phyloP scores from a whole-genome alignment of 345 rosid species.

The Cardamine occulta region DNA sequence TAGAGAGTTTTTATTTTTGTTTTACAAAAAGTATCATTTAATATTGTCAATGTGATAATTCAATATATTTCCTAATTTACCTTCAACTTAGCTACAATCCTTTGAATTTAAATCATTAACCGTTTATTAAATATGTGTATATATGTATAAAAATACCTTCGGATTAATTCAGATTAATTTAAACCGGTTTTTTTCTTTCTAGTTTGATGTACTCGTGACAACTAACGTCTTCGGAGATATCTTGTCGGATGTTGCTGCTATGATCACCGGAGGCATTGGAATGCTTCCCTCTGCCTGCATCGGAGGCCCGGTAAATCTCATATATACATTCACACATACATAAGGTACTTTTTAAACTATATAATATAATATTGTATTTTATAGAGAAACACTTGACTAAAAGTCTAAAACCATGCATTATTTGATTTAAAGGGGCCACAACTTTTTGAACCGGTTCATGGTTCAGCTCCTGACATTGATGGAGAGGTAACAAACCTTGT shows the following conservation, averaged over 20 bases:
- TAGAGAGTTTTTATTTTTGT: too few relatives aligned
- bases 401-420: not conserved
- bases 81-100: too few relatives aligned
- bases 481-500: not conserved
- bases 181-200: not conserved
- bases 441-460: slow-evolving; percentile 4
- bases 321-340: not conserved
- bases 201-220: slow-evolving; percentile 6
- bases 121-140: too few relatives aligned
- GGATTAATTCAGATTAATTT: not conserved
- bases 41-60: too few relatives aligned
- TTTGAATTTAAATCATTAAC: too few relatives aligned
- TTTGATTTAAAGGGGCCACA: not conserved
- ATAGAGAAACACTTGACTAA: not conserved
- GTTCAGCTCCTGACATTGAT: slow-evolving; percentile 4
- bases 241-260: slow-evolving; percentile 5
- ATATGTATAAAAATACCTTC: too few relatives aligned
- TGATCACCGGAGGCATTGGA: slow-evolving; percentile 5
- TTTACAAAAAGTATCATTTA: too few relatives aligned
- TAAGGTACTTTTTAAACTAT: not conserved
- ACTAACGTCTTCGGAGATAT: slow-evolving; percentile 1
- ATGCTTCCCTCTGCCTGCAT: not conserved
- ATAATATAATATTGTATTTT: not conserved
- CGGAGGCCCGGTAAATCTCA: not conserved
- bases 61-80: too few relatives aligned